Conservation (phyloP, 129 eudicot species). For the Tanacetum coccineum region DNA sequence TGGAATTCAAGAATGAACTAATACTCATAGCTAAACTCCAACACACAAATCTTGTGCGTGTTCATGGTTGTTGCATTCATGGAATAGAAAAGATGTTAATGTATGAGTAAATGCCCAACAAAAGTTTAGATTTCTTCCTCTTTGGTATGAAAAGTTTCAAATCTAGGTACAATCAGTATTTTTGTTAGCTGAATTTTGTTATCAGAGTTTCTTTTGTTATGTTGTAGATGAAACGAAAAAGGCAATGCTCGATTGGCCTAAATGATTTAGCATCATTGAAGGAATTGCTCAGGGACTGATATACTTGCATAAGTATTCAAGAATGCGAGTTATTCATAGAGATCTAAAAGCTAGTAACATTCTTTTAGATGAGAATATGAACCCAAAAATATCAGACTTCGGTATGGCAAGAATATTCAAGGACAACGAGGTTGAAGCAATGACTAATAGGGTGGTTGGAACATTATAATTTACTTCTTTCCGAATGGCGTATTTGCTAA, state of each 20-base stretch:
- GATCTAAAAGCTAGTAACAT: constrained; percentile 57
- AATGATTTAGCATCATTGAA: constrained; percentile 22
- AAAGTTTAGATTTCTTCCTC: too few species aligned
- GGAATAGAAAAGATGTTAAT: too few species aligned
- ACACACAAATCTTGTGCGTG: too few species aligned
- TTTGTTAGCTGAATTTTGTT: too few species aligned
- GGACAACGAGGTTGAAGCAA: constrained; percentile 35
- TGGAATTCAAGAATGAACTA: constrained; percentile 48
- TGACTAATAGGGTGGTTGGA: constrained; percentile 49
- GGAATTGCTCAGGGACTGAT: constrained; percentile 60
- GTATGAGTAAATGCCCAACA: too few species aligned
- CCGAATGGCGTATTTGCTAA: too few species aligned
- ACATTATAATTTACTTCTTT: constrained; percentile 41
- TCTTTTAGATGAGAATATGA: constrained; percentile 40
- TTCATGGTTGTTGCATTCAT: too few species aligned
- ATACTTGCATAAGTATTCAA: constrained; percentile 59
- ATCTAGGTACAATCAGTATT: too few species aligned
- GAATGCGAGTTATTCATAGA: constrained; percentile 59
- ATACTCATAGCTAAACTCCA: constrained; percentile 36
- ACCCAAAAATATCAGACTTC: constrained; percentile 64
- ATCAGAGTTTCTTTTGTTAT: too few species aligned
- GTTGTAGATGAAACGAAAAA: too few species aligned
- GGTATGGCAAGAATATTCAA: constrained; percentile 59
- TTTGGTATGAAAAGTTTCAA: too few species aligned
- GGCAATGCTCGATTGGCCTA: too few species aligned